Base-by-base conservation (phyloP, 202 grass and related monocot genomes). In the Panicum hallii region DNA sequence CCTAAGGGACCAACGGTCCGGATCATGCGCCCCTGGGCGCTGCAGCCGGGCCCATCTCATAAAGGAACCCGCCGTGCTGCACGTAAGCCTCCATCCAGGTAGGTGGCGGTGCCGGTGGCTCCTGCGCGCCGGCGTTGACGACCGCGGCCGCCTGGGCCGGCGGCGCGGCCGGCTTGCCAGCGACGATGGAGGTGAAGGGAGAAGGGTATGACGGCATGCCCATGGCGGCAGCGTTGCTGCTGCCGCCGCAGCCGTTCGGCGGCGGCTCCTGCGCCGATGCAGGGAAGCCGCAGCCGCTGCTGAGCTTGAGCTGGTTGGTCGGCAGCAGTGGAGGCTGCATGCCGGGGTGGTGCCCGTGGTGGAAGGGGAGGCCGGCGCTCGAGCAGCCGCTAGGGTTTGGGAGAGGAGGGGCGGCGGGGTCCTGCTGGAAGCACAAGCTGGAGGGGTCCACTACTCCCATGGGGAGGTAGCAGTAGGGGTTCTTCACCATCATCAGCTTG, bases 61-160 rank as follows among this genome's bases (percentile, higher is more conserved):
- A 94, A 55, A 92, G 54, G 76, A 87, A 75, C 45, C 90, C 63
- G 50, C 82, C 78, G 73, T 93, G 82, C 87, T 87, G 91, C 60
- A 90, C 72, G 79, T 84, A 92, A 32, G 48, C 87, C 41, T 94
- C 94, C 63, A 97, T 49, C 94, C 91, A 94, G 45, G 6, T 47
- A 9, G 80, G 77, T 34, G 79, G 68, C 11, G 74, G 77, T 30
- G 78, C 68, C 11, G 78, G 69, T 44, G 82, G 46, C 50, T 89
- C 90, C 87, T 86, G 91, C 55, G 74, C 75, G 45, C 81, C 77
- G 47, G 66, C 77, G 84, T 65, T 73, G 84, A 91, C 93, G 86
- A 90, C 89, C 15, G 70, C 87, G 10, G 26, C 50, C 73, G 26
- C 50, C 68, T 78, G 81, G 42, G 65, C 2, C 15, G 52, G 79